Evolutionary conservation across 257 asterid species (phyloP).

Genomic region (Capsicum pubescens): DNA sequence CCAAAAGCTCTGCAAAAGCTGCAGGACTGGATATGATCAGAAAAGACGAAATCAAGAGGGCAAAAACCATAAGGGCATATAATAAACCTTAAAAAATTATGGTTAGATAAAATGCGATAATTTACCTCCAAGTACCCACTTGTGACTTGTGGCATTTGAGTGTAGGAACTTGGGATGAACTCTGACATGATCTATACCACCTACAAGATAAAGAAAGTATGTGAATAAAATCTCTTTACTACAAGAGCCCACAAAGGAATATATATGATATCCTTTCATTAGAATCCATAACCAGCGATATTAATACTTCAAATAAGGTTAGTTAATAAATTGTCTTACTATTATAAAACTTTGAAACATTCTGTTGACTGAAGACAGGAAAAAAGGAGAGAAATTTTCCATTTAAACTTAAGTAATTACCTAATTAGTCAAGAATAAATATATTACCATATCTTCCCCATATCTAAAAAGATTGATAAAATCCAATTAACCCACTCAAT

Average conservation of each 20-base stretch:
- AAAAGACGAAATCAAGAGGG: slow-evolving; percentile 28
- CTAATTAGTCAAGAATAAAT: slow-evolving; percentile 19
- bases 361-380: not conserved
- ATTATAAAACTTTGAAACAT: slow-evolving; percentile 2
- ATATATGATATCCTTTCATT: not conserved
- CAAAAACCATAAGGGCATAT: slow-evolving; percentile 5
- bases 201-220: slow-evolving; percentile 46
- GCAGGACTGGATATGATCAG: slow-evolving; percentile 42
- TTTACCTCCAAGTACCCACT: slow-evolving; percentile 98
- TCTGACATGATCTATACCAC: slow-evolving; percentile 94
- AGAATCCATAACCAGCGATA: not conserved
- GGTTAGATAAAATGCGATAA: not conserved
- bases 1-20: slow-evolving; percentile 98
- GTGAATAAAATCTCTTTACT: not conserved
- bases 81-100: not conserved
- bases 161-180: slow-evolving; percentile 94
- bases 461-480: not conserved
- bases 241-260: not conserved
- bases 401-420: not conserved
- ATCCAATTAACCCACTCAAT: not conserved
- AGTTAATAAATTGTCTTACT: slow-evolving; percentile 4
- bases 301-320: slow-evolving; percentile 13
- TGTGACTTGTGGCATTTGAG: slow-evolving; percentile 98
- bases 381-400: not conserved
- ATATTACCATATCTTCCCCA: not conserved